These are phyloP conservation scores for Diplodia intermedia DNA, from an alignment of 2,329 filamentous ascomycete species.

Conservation along the genomic window DNA sequence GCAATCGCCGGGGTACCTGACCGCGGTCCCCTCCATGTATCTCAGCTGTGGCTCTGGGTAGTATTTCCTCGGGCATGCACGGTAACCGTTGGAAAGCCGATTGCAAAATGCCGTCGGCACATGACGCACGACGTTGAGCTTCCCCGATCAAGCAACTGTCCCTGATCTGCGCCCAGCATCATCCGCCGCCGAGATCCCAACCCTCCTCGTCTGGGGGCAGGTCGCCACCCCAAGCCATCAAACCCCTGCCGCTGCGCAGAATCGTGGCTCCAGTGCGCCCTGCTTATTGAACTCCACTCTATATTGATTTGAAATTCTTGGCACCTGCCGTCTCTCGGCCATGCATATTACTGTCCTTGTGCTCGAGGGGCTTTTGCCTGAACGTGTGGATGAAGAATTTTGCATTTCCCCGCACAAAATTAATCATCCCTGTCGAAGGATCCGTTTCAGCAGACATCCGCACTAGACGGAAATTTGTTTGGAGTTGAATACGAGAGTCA, in stretches of 20 bases:
- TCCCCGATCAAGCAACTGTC: neutral
- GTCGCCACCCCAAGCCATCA: neutral
- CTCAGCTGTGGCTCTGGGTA: constrained; percentile 2
- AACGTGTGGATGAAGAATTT: neutral
- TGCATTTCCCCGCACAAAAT: neutral
- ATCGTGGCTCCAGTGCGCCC: constrained; percentile 21
- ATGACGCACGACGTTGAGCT: neutral
- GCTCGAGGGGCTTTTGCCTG: neutral
- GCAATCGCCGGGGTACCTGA: neutral
- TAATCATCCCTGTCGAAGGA: neutral
- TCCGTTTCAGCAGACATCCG: neutral
- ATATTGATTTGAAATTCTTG: neutral
- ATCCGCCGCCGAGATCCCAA: neutral
- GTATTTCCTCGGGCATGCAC: neutral
- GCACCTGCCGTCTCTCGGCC: neutral
- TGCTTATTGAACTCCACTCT: neutral
- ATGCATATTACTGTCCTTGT: neutral
- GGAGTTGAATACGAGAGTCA: neutral
- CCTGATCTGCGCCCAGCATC: constrained; percentile 14
- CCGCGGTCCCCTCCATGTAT: neutral
- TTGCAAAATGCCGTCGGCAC: neutral
- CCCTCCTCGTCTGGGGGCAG: neutral
- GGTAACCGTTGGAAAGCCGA: neutral
- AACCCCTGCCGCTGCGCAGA: neutral
- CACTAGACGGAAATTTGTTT: neutral